Percentiles rank a stretch among this genome's conserved stretches.
Evolutionary conservation across 805 yeast genomes (phyloP).

Genomic region (Wickerhamiella vanderwaltii): DNA sequence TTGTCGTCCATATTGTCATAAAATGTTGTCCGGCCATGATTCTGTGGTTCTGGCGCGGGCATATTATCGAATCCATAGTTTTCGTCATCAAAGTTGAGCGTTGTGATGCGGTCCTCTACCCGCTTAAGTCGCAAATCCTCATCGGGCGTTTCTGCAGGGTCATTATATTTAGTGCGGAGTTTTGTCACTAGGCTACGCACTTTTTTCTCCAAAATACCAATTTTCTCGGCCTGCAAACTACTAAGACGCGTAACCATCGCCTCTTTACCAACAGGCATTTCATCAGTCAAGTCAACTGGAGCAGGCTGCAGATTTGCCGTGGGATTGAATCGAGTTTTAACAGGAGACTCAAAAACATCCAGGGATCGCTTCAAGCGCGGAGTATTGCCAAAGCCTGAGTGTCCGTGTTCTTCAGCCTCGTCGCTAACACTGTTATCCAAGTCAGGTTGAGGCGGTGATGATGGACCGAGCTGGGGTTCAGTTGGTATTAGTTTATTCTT

Average conservation of each 20-base stretch:
- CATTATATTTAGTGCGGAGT: too few species aligned
- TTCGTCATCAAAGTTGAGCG: neutral
- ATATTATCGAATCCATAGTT: too few species aligned
- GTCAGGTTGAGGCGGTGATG: neutral
- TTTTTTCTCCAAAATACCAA: constrained; percentile 21
- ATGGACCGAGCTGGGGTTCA: neutral
- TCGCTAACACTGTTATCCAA: neutral
- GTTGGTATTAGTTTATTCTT: too few species aligned
- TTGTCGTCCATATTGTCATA: neutral
- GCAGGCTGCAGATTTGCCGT: neutral
- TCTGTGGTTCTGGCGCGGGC: too few species aligned
- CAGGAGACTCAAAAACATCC: neutral
- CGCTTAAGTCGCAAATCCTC: constrained; percentile 15
- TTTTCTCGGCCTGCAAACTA: constrained; percentile 19
- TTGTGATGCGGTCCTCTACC: constrained; percentile 14
- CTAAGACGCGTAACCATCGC: neutral
- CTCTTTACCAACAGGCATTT: neutral
- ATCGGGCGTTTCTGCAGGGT: too few species aligned
- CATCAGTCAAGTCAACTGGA: neutral
- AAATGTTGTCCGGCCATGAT: too few species aligned
- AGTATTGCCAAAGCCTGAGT: neutral
- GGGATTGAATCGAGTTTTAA: neutral
- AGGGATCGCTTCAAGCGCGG: neutral
- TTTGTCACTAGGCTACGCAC: constrained; percentile 9
- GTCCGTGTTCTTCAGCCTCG: neutral